Evolutionary conservation across 805 yeast species (phyloP).

Genomic region (Wickerhamiella brachini): DNA sequence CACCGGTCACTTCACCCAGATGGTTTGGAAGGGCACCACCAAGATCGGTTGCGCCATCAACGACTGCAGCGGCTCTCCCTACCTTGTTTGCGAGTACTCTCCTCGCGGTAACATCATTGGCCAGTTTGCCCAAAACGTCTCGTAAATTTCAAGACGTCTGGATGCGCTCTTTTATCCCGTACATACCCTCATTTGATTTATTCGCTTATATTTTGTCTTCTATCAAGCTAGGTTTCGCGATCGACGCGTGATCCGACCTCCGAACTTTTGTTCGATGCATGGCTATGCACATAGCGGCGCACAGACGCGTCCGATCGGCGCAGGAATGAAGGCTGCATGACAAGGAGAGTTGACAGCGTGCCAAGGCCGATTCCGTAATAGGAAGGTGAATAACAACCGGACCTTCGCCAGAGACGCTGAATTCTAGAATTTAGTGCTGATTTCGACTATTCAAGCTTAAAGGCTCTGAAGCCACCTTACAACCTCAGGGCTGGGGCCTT

Average conservation of each 20-base stretch:
- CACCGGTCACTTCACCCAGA: slow-evolving; percentile 75
- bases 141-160: neutral
- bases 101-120: slow-evolving; percentile 55
- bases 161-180: slow-evolving; percentile 2
- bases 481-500: too few species aligned
- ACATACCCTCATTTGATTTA: neutral
- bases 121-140: slow-evolving; percentile 20
- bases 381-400: too few species aligned
- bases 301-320: neutral
- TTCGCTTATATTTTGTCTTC: neutral
- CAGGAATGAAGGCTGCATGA: neutral
- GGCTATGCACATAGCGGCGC: neutral
- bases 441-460: too few species aligned
- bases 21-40: slow-evolving; percentile 53
- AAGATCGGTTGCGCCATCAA: slow-evolving; percentile 55
- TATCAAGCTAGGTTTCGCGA: neutral
- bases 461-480: too few species aligned
- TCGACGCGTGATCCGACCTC: neutral
- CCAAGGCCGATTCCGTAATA: too few species aligned
- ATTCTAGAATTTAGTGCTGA: too few species aligned
- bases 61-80: slow-evolving; percentile 34
- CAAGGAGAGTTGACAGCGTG: too few species aligned
- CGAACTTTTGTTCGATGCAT: neutral
- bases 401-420: too few species aligned
- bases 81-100: slow-evolving; percentile 53